Evolutionary conservation across 2,329 filamentous ascomycete genomes (phyloP).

Genomic region (Hypoxylon sp.): DNA sequence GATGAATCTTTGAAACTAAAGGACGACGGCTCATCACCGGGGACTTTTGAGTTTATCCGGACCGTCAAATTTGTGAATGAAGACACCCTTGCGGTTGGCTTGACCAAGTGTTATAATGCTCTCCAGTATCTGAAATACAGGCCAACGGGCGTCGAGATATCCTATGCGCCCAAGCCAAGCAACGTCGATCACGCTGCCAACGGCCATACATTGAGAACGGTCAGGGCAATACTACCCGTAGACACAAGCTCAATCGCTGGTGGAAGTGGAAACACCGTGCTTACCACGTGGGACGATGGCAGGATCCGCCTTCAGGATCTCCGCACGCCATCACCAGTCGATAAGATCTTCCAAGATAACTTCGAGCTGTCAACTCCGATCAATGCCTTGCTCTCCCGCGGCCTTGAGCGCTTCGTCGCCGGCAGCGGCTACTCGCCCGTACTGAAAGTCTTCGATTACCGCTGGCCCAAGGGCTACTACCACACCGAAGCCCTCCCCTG

Average conservation of each 20-base stretch:
- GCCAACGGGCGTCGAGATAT: slow-evolving; percentile 59
- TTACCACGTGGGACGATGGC: slow-evolving; percentile 68
- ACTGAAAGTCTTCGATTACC: slow-evolving; percentile 68
- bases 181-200: slow-evolving; percentile 47
- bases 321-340: slow-evolving; percentile 61
- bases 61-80: slow-evolving; percentile 62
- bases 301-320: slow-evolving; percentile 65
- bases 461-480: slow-evolving; percentile 62
- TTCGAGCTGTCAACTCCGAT: slow-evolving; percentile 62
- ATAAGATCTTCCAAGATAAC: slow-evolving; percentile 66
- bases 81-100: slow-evolving; percentile 60
- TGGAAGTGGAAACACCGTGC: slow-evolving; percentile 58
- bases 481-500: slow-evolving; percentile 65
- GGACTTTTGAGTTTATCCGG: slow-evolving; percentile 50
- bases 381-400: slow-evolving; percentile 64
- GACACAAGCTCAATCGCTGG: slow-evolving; percentile 50
- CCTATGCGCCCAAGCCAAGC: slow-evolving; percentile 54
- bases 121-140: slow-evolving; percentile 62
- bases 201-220: slow-evolving; percentile 52
- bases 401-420: slow-evolving; percentile 64
- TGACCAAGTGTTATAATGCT: slow-evolving; percentile 59
- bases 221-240: slow-evolving; percentile 63
- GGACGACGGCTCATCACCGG: slow-evolving; percentile 22
- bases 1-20: slow-evolving; percentile 44
- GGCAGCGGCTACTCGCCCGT: slow-evolving; percentile 60